Evolutionary conservation across 1,284 basidiomycete species (phyloP), one percentile per base, ranked within the genome.

Genomic region (Rhodotorula mucilaginosa): DNA sequence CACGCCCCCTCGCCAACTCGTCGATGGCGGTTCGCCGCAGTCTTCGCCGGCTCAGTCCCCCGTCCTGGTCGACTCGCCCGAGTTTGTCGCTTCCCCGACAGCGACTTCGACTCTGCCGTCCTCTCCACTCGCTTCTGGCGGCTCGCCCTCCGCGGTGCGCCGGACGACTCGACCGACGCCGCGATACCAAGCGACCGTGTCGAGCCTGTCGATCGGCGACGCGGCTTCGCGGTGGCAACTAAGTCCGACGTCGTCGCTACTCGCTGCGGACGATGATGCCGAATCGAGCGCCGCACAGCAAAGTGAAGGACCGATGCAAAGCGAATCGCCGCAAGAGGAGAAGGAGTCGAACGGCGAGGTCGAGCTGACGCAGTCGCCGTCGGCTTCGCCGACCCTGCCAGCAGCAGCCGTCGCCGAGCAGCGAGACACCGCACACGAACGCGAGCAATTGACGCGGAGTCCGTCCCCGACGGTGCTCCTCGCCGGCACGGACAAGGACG

Each of bases 51-150:
- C 23, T 15, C 21, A 46, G 39, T 16, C 8, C 8, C 16, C 46
- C 7, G 60, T 67, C 21, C 29, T 67, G 51, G 60, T 61, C 60
- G 65, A 67, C 39, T 68, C 67, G 46, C 67, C 65, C 26, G 66
- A 71, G 21, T 52, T 68, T 29, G 70, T 68, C 60, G 59, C 62
- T 13, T 68, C 66, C 19, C 58, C 67, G 15, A 12, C 58, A n/a
- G 52, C 16, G 15, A 62, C 18, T 12, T 34, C 58, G 15, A 19
- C 51, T 6, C 16, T 56, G 52, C 10, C n/a, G 4, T 39, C 46
- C 21, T 46, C 65, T 13, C 47, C 57, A 15, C 60, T 29, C 26
- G 44, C 61, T n/a, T 19, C n/a, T 19, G 23, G n/a, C 0, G 3
- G 49, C 26, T 54, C 46, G 18, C 51, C 18, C 51, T 13, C 19